Conservation (phyloP, 305 asterid genomes). For the Fraxinus dipetala region DNA sequence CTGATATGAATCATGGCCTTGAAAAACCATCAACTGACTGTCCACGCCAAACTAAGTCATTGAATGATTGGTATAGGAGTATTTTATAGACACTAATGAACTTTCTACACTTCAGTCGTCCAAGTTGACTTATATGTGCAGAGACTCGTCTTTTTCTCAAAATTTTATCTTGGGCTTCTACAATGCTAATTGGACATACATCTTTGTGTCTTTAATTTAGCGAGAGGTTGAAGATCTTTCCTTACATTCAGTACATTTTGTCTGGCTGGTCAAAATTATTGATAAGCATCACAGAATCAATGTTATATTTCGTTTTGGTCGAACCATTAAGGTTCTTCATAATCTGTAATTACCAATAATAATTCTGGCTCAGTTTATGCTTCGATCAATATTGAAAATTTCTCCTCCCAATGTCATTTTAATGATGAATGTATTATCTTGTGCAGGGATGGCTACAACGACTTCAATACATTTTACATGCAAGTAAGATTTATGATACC, state of each 20-base stretch:
- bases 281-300: background rate
- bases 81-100: background rate
- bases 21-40: background rate
- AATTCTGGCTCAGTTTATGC: slow-evolving; percentile 23
- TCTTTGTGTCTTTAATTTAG: background rate
- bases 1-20: background rate
- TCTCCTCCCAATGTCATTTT: slow-evolving; percentile 17
- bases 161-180: background rate
- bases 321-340: background rate
- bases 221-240: background rate
- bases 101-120: background rate
- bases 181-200: background rate
- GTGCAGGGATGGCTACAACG: slow-evolving; percentile 99
- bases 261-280: background rate
- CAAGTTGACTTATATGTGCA: background rate
- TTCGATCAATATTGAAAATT: slow-evolving; percentile 7
- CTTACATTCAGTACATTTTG: background rate
- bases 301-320: background rate
- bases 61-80: background rate
- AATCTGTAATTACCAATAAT: slow-evolving; percentile 9
- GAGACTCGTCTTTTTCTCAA: background rate
- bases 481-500: slow-evolving; percentile 64
- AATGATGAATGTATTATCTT: slow-evolving; percentile 34
- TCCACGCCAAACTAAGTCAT: background rate
- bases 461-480: slow-evolving; percentile 98